A percentile compares a stretch with the other conserved stretches of the same genome.
Conservation (phyloP, 495 filamentous ascomycete genomes). For the Trichoderma erinaceum region DNA sequence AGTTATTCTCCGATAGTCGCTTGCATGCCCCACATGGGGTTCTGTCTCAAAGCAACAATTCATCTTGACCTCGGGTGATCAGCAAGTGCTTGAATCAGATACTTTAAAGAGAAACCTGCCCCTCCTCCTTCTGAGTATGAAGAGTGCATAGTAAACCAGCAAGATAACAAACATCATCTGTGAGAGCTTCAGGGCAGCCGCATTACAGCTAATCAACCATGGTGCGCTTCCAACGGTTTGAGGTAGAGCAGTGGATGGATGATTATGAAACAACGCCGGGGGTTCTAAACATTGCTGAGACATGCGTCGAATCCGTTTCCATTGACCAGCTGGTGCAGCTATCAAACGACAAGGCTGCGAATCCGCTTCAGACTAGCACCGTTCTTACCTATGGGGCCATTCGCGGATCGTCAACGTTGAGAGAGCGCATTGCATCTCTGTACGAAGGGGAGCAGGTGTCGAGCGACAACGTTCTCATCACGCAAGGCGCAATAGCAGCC, state of each 20-base stretch:
- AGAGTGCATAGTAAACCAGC: neutral
- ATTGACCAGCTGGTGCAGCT: slow-evolving; percentile 60
- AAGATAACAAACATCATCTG: neutral
- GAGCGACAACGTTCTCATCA: slow-evolving; percentile 65
- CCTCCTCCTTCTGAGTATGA: neutral
- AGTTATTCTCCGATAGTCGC: neutral
- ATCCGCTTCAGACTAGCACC: slow-evolving; percentile 42
- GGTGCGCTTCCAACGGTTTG: slow-evolving; percentile 66
- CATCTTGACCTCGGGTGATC: neutral
- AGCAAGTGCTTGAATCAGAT: neutral
- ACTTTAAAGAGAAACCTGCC: neutral
- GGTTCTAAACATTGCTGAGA: slow-evolving; percentile 81
- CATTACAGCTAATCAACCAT: slow-evolving; percentile 34
- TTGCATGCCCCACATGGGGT: neutral
- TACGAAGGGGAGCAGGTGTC: slow-evolving; percentile 21
- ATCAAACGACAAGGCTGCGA: slow-evolving; percentile 48
- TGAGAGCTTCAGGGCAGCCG: neutral
- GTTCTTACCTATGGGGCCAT: slow-evolving; percentile 34
- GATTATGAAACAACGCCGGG: slow-evolving; percentile 62
- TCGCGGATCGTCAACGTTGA: slow-evolving; percentile 25
- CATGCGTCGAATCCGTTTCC: slow-evolving; percentile 77
- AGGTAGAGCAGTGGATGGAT: slow-evolving; percentile 94
- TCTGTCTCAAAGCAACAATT: neutral
- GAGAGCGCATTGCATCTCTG: slow-evolving; percentile 25
- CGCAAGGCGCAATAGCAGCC: slow-evolving; percentile 75